A percentile compares a stretch with the other conserved stretches of the same genome.
Evolutionary conservation across 495 filamentous ascomycete species (phyloP).

Genomic region (Polyplosphaeria fusca): DNA sequence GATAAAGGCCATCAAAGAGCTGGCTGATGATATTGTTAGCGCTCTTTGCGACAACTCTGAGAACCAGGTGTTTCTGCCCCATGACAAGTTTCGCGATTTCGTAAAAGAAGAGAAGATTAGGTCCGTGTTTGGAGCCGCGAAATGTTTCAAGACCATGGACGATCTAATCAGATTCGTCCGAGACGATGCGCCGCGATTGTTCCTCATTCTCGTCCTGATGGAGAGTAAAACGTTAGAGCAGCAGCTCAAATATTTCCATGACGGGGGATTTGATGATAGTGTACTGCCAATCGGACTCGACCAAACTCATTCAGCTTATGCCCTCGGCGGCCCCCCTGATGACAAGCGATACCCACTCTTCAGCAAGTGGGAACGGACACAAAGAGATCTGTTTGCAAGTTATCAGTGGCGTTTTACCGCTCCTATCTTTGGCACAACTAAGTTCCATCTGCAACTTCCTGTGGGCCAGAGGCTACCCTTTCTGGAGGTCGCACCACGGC

Average conservation of each 20-base stretch:
- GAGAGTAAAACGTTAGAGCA: background rate
- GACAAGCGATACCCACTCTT: background rate
- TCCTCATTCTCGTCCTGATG: background rate
- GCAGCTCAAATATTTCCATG: background rate
- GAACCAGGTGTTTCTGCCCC: background rate
- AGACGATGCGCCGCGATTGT: background rate
- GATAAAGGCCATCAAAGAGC: too few species aligned
- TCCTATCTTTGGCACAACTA: background rate
- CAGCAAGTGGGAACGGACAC: background rate
- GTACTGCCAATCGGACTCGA: background rate
- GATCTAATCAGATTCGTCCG: background rate
- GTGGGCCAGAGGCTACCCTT: background rate
- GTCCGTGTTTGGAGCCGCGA: background rate
- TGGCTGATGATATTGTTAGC: background rate
- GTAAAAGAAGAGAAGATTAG: background rate
- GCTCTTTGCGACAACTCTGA: background rate
- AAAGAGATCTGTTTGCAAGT: background rate
- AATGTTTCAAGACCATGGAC: background rate
- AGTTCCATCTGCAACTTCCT: background rate
- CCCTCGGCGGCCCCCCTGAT: background rate
- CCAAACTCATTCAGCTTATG: background rate
- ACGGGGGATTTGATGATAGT: background rate
- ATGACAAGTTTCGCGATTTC: background rate
- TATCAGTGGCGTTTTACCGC: background rate
- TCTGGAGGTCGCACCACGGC: background rate